These are phyloP conservation scores for Pseudonectria foliicola DNA, from an alignment of 2,329 filamentous ascomycete species.

Conservation along the genomic window DNA sequence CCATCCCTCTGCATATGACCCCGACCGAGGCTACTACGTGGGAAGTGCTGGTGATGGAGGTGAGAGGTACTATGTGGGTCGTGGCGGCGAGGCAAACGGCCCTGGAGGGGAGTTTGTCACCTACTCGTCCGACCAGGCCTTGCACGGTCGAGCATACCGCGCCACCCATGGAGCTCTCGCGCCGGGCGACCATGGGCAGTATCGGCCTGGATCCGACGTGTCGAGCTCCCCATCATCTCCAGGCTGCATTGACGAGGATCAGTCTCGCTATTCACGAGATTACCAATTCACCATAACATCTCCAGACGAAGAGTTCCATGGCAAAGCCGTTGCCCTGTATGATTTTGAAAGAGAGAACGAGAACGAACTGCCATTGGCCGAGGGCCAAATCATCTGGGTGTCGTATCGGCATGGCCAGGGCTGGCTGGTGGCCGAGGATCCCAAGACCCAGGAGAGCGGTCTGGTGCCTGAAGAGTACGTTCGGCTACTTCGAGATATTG, in stretches of 20 bases:
- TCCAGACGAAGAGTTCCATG: slow-evolving; percentile 95
- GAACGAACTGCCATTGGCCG: slow-evolving; percentile 85
- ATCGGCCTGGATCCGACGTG: slow-evolving; percentile 47
- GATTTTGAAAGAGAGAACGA: slow-evolving; percentile 94
- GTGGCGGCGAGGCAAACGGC: slow-evolving; percentile 63
- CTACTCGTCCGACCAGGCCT: slow-evolving; percentile 60
- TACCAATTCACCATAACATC: slow-evolving; percentile 94
- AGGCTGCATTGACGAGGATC: slow-evolving; percentile 52
- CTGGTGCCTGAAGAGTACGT: slow-evolving; percentile 97
- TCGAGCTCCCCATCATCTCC: slow-evolving; percentile 55
- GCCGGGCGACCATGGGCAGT: slow-evolving; percentile 43
- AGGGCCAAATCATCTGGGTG: slow-evolving; percentile 94
- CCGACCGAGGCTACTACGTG: slow-evolving; percentile 60
- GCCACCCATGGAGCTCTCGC: slow-evolving; percentile 40
- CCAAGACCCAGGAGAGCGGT: slow-evolving; percentile 87
- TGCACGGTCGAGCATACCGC: slow-evolving; percentile 44
- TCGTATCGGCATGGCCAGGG: slow-evolving; percentile 94
- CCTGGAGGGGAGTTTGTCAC: slow-evolving; percentile 76
- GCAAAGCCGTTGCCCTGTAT: slow-evolving; percentile 90
- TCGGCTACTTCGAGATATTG: slow-evolving; percentile 82
- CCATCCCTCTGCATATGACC: slow-evolving; percentile 44
- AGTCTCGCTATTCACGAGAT: slow-evolving; percentile 79
- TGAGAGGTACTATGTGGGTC: slow-evolving; percentile 67
- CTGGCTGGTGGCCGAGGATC: slow-evolving; percentile 95
- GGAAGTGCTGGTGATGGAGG: slow-evolving; percentile 62